Evolutionary conservation across 2,329 filamentous ascomycete genomes (phyloP), one percentile per base, ranked within the genome.

Genomic region (Fusarium torreyae): DNA sequence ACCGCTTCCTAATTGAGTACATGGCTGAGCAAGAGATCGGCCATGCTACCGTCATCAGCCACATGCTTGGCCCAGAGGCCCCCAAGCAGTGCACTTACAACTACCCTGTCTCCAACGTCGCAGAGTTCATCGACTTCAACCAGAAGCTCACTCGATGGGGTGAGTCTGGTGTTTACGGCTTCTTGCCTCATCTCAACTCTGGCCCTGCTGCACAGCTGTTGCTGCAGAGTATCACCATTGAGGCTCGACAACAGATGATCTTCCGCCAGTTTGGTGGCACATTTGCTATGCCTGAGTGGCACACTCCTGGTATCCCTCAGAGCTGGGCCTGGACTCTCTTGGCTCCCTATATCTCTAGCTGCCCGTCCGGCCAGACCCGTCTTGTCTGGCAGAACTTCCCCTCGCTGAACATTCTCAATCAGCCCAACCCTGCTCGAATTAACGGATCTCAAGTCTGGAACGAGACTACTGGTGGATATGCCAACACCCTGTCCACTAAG

Each of bases 361-460:
- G 93, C 78, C 93, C 93, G 0, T 81, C 80, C 43, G 88, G 91
- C 77, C 89, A 91, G 70, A 95, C 92, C 1, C 88, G 92, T 8
- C 83, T 97, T 31, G 86, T 89, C 24, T 97, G 93, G 93, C 91
- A 95, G 77, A 97, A 97, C 82, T 94, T 93, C 81, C 93, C 93
- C 0, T 85, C 87, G 0, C 81, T 96, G 17, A 83, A 86, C 71
- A 84, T 96, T 50, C 82, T 91, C 31, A 94, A 95, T 81, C 90
- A 95, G 76, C 90, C 93, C 4, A 95, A 94, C 79, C 86, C 90
- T 22, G 89, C 88, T 62, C 88, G 91, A 26, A 83, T 89, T 76
- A 88, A 92, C 57, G 88, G 88, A 15, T 88, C 90, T 6, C 79
- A 88, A 8, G 86, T 84, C 2, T 83, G 82, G 70, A 90, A 89